Evolutionary conservation across 2,329 filamentous ascomycete genomes (phyloP), one percentile per base, ranked within the genome.

Genomic region (Colletotrichum sp.): DNA sequence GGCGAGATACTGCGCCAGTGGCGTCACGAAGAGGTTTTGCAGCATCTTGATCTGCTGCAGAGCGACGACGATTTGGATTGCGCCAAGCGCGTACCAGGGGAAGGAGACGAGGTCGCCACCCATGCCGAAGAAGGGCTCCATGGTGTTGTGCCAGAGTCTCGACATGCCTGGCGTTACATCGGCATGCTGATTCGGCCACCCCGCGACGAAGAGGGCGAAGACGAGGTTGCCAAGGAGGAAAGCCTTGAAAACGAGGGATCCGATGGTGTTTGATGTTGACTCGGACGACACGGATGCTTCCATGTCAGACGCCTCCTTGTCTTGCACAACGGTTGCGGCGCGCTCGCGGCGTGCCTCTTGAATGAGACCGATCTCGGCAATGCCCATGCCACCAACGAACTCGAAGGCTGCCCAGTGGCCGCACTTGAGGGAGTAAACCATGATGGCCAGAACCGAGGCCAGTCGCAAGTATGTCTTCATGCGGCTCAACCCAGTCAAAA

Each of bases 1-100:
- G 15, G 88, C 91, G 25, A 90, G 87, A 80, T 92, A 92, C 78
- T 90, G 90, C 15, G 89, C 87, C 15, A 89, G 77, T 0, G 83
- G 80, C 4, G 84, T 85, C 70, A 88, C 88, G 79, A 91, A 89
- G 32, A 88, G 77, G 15, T 78, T 75, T 36, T 81, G 85, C 36
- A 78, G 52, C n/a, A 44, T 44, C 62, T 74, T 34, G 57, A 78
- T 78, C 5, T 79, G 79, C 76, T 87, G 87, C 71, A 87, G 77
- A 71, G 71, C 79, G 5, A 70, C 15, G 34, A 85, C 67, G 7
- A 78, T 75, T 7, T 77, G 78, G 44, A 87, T 77, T 59, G 86
- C 85, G 22, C 85, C 85, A 52, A 82, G 80, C 2, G 85, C 77
- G 64, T 78, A 82, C 85, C 84, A 86, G 12, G 87, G 85, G 8